Base-by-base conservation (phyloP, 176 grass and related monocot species). In the Raddia distichophylla region DNA sequence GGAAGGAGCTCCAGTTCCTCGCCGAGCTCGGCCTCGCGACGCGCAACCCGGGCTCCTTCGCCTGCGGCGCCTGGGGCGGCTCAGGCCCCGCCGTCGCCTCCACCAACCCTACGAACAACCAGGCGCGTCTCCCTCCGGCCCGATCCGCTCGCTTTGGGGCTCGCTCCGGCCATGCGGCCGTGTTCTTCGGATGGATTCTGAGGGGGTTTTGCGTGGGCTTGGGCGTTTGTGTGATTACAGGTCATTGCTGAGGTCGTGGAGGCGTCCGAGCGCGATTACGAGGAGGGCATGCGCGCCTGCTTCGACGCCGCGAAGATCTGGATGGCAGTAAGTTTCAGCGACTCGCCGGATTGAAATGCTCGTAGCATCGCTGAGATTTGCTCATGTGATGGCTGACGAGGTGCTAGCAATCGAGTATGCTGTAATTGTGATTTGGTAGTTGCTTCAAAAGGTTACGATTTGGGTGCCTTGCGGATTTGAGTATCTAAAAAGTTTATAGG, bases 1-100 rank as follows among this genome's bases (percentile, higher is more conserved):
- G 75, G 67, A 71, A 88, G 89, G 96, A 93, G 71, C 90, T 93
- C 89, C 89, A 95, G 86, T 99, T 99, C 84, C 96, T 99, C 80
- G 86, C 93, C 51, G 91, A 99, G 86, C 96, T 99, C 49, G 89
- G 93, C 84, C 90, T 99, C 68, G 75, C 86, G 12, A 82, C 87
- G 72, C 93, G 96, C 84, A 99, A 93, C 61, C 79, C 76, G 3
- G 96, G 93, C 4, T 86, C 90, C 75, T 99, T 84, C 86, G 80
- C 80, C 19, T 80, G 84, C 80, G 96, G 96, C 35, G 68, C 72
- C 15, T 99, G 96, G 96, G 90, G 76, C 54, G 91, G 89, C 84
- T 86, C 71, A 10, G 93, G 93, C 17, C 84, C 93, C 61, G 63
- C 56, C 63, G 60, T 93, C 59, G 49, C 82, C 12, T 84, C 96